These are phyloP conservation scores for Gyromitra esculenta DNA, from an alignment of 2,329 filamentous ascomycete species.

Conservation along the genomic window DNA sequence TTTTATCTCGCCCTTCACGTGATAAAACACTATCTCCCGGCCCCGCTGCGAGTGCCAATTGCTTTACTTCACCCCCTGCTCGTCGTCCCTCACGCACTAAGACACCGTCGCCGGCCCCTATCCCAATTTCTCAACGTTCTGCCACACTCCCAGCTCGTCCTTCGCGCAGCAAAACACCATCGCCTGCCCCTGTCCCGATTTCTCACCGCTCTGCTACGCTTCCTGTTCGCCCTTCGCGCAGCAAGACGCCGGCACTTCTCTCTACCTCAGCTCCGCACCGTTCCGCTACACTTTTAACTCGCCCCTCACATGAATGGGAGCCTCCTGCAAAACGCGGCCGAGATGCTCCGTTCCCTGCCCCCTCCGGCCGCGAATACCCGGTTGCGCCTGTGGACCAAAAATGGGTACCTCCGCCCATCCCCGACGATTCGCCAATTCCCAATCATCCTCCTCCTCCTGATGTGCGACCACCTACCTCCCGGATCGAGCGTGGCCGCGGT, in stretches of 20 bases:
- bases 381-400: not conserved
- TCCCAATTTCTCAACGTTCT: not conserved
- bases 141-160: not conserved
- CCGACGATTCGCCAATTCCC: not conserved
- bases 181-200: not conserved
- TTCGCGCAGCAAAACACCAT: not conserved
- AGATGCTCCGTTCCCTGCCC: constrained; percentile 7
- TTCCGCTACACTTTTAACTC: not conserved
- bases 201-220: not conserved
- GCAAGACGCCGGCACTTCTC: not conserved
- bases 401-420: not conserved
- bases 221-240: not conserved
- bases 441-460: not conserved
- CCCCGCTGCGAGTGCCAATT: not conserved
- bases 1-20: not conserved
- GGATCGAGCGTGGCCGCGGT: constrained; percentile 16
- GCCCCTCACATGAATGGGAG: not conserved
- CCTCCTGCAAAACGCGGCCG: not conserved
- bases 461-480: not conserved
- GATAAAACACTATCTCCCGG: not conserved
- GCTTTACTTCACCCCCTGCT: not conserved
- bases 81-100: not conserved
- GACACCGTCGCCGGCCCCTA: not conserved
- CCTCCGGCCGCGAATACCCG: not conserved
- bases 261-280: not conserved